Base-by-base conservation (phyloP, 2,329 filamentous ascomycete species). In the Gyromitra esculenta region DNA sequence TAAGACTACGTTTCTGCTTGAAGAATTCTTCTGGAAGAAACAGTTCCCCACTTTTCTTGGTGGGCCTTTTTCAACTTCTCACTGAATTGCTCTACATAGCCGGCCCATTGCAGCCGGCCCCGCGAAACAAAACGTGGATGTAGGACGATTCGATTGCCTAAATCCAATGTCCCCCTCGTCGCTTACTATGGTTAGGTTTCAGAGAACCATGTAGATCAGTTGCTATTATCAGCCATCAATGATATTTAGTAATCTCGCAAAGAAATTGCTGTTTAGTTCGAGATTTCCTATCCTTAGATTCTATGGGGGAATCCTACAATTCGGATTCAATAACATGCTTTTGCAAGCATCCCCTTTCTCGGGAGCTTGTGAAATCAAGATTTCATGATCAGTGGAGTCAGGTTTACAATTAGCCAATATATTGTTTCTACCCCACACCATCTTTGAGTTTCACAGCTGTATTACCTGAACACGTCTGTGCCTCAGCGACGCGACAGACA, bases 361-460 rank as follows among this genome's bases (percentile, higher is more conserved):
- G 25, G 25, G 6, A n/a, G 18, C 18, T 57, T 1, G 39, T n/a
- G 45, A 52, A 43, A 8, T 15, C 8, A 39, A 57, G 9, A 45
- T 37, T 39, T 35, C 45, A 54, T 52, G 18, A 39, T 41, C 31
- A 15, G 63, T 39, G 8, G 25, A 45, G 41, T 8, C 21, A 11
- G 9, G 25, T 11, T 50, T n/a, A 11, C 11, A 18, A 48, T 54
- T n/a, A 59, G 35, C 69, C 69, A 72, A 72, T 72, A 54, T 50
- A 4, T 11, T 35, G 25, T 9, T 21, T 50, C 48, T 13, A 21
- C 37, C 41, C 52, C 18, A 64, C 69, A 73, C 69, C 69, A 73
- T 41, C 60, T 52, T 48, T 45, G 21, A 1, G 45, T 52, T 21
- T 21, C n/a, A 13, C 25, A 37, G 11, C 13, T 13, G n/a, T 54